These are phyloP conservation scores for Phytophthora fragariaefolia DNA, from an alignment of 352 stramenopile species.

Conservation along the genomic window DNA sequence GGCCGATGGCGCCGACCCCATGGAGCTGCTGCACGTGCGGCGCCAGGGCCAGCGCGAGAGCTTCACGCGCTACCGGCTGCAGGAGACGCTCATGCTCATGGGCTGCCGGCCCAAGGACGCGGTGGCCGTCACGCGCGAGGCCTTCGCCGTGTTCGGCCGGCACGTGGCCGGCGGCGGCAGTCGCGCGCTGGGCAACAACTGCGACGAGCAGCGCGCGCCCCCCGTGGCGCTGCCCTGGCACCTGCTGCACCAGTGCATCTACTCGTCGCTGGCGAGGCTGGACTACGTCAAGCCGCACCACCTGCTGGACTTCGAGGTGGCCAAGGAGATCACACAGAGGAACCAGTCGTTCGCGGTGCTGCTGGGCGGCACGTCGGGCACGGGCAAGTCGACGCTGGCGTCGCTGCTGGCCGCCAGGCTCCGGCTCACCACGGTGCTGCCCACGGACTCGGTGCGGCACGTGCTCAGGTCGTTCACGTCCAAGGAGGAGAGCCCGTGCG, in stretches of 20 bases:
- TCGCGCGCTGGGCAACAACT: constrained; percentile 10
- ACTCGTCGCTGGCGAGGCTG: constrained; percentile 74
- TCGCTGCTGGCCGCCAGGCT: constrained; percentile 77
- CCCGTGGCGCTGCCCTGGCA: constrained; percentile 64
- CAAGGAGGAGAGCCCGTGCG: constrained; percentile 81
- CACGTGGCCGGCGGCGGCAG: constrained; percentile 36
- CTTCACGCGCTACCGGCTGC: constrained; percentile 85
- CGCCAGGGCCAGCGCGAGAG: constrained; percentile 56
- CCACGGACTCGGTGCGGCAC: constrained; percentile 88
- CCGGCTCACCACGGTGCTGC: constrained; percentile 83
- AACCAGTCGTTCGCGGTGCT: constrained; percentile 88
- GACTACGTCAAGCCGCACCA: constrained; percentile 90
- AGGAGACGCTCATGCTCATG: constrained; percentile 91
- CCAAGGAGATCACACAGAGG: constrained; percentile 87
- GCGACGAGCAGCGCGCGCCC: constrained; percentile 13
- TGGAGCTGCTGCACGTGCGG: constrained; percentile 79
- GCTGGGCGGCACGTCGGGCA: constrained; percentile 87
- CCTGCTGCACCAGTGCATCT: constrained; percentile 83
- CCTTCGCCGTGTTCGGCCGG: constrained; percentile 69
- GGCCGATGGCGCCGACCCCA: constrained; percentile 67
- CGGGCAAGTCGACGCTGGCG: constrained; percentile 87
- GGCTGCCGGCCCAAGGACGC: constrained; percentile 81
- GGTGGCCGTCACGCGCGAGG: constrained; percentile 68
- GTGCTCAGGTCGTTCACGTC: constrained; percentile 82
- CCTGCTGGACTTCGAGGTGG: constrained; percentile 83